Evolutionary conservation across 306 rosid genomes (phyloP).

Genomic region (Medicago lupulina): DNA sequence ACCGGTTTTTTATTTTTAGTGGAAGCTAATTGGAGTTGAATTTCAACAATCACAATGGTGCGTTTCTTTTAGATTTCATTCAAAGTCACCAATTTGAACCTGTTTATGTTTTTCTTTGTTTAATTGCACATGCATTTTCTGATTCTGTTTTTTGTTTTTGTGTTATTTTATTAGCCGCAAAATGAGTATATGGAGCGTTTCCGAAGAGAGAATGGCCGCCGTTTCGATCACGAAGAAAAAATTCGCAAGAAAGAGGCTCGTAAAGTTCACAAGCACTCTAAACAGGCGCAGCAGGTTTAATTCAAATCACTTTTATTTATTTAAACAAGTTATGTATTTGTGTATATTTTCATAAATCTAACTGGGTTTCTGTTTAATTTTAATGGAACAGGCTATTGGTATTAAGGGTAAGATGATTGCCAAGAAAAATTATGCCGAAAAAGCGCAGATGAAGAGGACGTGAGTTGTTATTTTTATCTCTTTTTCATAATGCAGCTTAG

Average conservation of each 20-base stretch:
- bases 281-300: slow-evolving; percentile 78
- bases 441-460: slow-evolving; percentile 90
- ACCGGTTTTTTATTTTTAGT: too few species aligned
- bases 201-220: slow-evolving; percentile 84
- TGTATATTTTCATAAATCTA: background rate
- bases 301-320: background rate
- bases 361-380: slow-evolving; percentile 25
- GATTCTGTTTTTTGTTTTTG: background rate
- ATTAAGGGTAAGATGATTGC: slow-evolving; percentile 84
- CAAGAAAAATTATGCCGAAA: slow-evolving; percentile 85
- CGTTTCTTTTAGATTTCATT: background rate
- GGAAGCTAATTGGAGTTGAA: background rate
- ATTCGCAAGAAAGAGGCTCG: slow-evolving; percentile 95
- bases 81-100: background rate
- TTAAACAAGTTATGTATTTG: background rate
- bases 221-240: slow-evolving; percentile 84
- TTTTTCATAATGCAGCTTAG: too few species aligned
- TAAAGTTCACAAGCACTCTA: slow-evolving; percentile 73
- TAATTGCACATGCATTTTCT: background rate
- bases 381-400: slow-evolving; percentile 67
- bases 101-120: background rate
- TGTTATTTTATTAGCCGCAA: slow-evolving; percentile 70
- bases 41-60: background rate
- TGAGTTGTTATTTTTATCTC: slow-evolving; percentile 46
- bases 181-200: slow-evolving; percentile 81